Evolutionary conservation across 2,329 filamentous ascomycete genomes (phyloP).

Genomic region (Sporothrix brunneoviolacea): DNA sequence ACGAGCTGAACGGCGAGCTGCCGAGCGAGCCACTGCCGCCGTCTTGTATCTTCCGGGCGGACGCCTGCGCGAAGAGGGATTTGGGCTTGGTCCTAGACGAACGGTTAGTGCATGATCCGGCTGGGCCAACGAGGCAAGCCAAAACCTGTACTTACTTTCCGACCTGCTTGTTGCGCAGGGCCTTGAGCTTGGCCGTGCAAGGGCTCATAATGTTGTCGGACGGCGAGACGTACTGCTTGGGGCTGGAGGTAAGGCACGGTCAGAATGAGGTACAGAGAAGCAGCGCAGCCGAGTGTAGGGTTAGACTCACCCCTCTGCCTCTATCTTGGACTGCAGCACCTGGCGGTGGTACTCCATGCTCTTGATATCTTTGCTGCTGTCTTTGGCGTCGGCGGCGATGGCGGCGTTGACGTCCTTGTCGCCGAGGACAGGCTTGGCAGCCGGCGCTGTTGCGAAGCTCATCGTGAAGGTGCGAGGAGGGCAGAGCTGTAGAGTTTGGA

Average conservation of each 20-base stretch:
- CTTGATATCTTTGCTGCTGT: conserved; percentile 50
- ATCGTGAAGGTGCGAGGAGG: conserved; percentile 6
- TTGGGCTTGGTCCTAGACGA: conserved; percentile 54
- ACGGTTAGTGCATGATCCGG: not conserved
- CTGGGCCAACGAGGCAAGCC: too few relatives aligned
- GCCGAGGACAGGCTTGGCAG: conserved; percentile 41
- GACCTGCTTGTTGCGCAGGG: conserved; percentile 73
- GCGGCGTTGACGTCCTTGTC: conserved; percentile 60
- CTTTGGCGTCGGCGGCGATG: conserved; percentile 30
- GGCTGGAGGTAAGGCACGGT: conserved; percentile 13
- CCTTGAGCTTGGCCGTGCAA: conserved; percentile 73
- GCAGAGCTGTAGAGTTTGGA: not conserved
- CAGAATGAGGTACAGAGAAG: too few relatives aligned
- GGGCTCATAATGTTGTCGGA: conserved; percentile 88
- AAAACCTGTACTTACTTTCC: conserved; percentile 54
- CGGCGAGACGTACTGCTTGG: conserved; percentile 61
- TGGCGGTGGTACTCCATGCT: conserved; percentile 74
- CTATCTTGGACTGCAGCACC: conserved; percentile 65
- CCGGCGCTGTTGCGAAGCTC: conserved; percentile 2
- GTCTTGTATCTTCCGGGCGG: conserved; percentile 51
- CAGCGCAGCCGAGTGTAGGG: not conserved
- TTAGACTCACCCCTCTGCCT: conserved; percentile 53
- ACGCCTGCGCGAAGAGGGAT: conserved; percentile 61
- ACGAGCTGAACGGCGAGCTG: conserved; percentile 6
- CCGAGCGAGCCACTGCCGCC: conserved; percentile 32